Evolutionary conservation across 2,329 filamentous ascomycete genomes (phyloP).

Genomic region (Stylonectria norvegica): DNA sequence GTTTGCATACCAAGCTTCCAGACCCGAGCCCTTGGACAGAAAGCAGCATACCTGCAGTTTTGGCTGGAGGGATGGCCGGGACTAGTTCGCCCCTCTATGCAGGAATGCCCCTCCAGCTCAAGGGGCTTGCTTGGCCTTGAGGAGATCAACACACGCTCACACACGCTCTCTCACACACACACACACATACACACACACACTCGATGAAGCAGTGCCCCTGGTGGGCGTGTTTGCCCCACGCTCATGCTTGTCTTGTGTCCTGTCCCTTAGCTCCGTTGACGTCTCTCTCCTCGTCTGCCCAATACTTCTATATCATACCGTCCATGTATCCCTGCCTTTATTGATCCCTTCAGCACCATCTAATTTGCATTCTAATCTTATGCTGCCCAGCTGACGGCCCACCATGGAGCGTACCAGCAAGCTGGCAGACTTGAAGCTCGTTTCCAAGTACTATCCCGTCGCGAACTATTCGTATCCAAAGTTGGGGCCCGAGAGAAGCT

Average conservation of each 20-base stretch:
- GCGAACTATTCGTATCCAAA: slow-evolving; percentile 42
- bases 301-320: slow-evolving; percentile 30
- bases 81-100: slow-evolving; percentile 19
- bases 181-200: too few species aligned
- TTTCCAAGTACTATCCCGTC: slow-evolving; percentile 38
- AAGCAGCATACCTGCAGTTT: slow-evolving; percentile 19
- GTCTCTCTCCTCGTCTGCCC: slow-evolving; percentile 16
- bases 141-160: slow-evolving; percentile 18
- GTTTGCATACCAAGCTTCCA: slow-evolving; percentile 22
- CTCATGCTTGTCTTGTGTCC: too few species aligned
- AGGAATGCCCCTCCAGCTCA: slow-evolving; percentile 29
- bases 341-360: slow-evolving; percentile 16
- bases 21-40: slow-evolving; percentile 16
- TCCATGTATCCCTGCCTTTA: slow-evolving; percentile 22
- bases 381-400: slow-evolving; percentile 17
- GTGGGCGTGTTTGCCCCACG: slow-evolving; percentile 24
- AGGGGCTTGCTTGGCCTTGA: slow-evolving; percentile 13
- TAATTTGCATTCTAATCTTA: slow-evolving; percentile 22
- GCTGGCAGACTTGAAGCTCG: slow-evolving; percentile 37
- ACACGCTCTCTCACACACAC: too few species aligned
- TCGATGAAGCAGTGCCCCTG: slow-evolving; percentile 16
- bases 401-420: slow-evolving; percentile 37
- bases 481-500: slow-evolving; percentile 15
- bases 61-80: slow-evolving; percentile 24
- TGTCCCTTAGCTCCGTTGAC: slow-evolving; percentile 25